Evolutionary conservation across 192 early-diverging fungal species (phyloP).

Genomic region (Rhizophagus prolifer): DNA sequence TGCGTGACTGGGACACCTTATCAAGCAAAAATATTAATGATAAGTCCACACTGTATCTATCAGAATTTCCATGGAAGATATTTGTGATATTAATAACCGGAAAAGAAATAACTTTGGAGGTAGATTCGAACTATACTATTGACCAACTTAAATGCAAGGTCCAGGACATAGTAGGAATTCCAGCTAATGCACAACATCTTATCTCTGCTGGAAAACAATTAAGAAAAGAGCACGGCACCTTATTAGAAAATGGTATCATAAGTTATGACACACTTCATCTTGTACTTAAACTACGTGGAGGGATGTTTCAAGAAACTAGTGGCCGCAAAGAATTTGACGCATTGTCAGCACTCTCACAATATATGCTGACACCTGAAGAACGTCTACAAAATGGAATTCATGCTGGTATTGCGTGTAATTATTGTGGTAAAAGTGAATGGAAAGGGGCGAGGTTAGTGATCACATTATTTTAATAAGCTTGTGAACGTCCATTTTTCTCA

Average conservation of each 20-base stretch:
- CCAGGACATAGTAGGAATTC: slow-evolving; percentile 63
- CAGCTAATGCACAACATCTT: too few relatives aligned
- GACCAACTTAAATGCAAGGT: slow-evolving; percentile 46
- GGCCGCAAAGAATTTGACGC: slow-evolving; percentile 23
- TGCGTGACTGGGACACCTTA: too few relatives aligned
- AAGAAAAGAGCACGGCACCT: slow-evolving; percentile 65
- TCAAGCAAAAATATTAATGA: too few relatives aligned
- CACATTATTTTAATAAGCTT: too few relatives aligned
- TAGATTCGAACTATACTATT: slow-evolving; percentile 68
- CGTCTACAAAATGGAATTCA: too few relatives aligned
- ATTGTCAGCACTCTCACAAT: slow-evolving; percentile 22
- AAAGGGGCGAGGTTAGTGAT: slow-evolving; percentile 23
- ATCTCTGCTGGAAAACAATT: slow-evolving; percentile 78
- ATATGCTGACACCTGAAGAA: slow-evolving; percentile 23
- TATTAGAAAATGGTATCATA: slow-evolving; percentile 71
- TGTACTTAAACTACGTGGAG: too few relatives aligned
- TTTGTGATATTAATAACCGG: too few relatives aligned
- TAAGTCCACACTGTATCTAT: too few relatives aligned
- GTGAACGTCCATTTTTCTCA: neutral
- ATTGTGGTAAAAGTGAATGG: slow-evolving; percentile 27
- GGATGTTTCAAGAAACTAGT: too few relatives aligned
- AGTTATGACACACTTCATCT: too few relatives aligned
- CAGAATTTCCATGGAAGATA: too few relatives aligned
- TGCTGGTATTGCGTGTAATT: too few relatives aligned
- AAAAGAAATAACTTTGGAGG: slow-evolving; percentile 87